These are phyloP conservation scores for Wickerhamomyces ciferrii DNA, from an alignment of 805 yeast species.

Conservation along the genomic window DNA sequence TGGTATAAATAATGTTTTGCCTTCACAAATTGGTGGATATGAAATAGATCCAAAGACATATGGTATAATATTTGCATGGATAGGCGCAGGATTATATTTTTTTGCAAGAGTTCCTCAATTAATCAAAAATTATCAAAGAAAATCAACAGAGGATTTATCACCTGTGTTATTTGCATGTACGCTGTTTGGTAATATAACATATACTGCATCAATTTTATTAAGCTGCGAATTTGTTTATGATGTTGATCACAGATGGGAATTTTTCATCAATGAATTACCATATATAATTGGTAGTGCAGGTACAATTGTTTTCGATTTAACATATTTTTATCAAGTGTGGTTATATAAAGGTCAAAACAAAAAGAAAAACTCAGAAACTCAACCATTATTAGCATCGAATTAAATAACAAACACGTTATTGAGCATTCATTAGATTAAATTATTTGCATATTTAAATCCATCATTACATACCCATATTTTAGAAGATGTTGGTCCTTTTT, in stretches of 20 bases:
- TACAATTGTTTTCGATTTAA: constrained; percentile 70
- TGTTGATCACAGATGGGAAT: constrained; percentile 34
- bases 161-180: constrained; percentile 78
- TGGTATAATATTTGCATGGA: constrained; percentile 65
- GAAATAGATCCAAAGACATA: constrained; percentile 10
- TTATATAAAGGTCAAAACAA: constrained; percentile 19
- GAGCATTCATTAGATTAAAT: neutral
- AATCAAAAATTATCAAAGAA: constrained; percentile 65
- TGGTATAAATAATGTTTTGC: neutral
- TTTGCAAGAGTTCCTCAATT: constrained; percentile 83
- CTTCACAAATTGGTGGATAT: constrained; percentile 1
- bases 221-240: constrained; percentile 46
- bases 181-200: constrained; percentile 69
- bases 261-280: constrained; percentile 68
- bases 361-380: constrained; percentile 6
- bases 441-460: too few relatives aligned
- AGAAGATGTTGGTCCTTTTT: too few relatives aligned
- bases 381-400: constrained; percentile 8
- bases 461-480: too few relatives aligned
- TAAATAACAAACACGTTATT: too few relatives aligned
- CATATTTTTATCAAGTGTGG: constrained; percentile 60
- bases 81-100: constrained; percentile 70
- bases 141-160: constrained; percentile 84
- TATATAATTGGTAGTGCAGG: constrained; percentile 84
- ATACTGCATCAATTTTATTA: constrained; percentile 68